Base-by-base conservation (phyloP, 2,329 filamentous ascomycete genomes). In the Cladosporium cucumerinum region DNA sequence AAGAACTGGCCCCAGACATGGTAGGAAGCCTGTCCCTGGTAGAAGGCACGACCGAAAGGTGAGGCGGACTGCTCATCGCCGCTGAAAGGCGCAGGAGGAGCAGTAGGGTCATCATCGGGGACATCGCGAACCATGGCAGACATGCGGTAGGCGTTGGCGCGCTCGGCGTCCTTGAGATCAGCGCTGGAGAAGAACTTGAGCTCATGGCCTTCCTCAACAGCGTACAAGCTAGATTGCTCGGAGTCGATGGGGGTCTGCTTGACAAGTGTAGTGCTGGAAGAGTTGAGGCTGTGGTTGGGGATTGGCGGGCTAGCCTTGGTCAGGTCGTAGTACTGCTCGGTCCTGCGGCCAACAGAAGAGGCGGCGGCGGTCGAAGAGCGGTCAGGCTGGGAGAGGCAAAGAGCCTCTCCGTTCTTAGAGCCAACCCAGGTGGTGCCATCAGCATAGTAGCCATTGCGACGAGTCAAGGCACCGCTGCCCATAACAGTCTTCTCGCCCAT, bases 21-120 rank as follows among this genome's bases (percentile, higher is more conserved):
- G 74, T 85, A 86, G 1, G 81, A 76, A 1, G 84, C 82, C 57
- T 81, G 73, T 21, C 78, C 77, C 54, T 81, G 75, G 73, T 86
- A 86, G 72, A 86, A 86, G 2, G 84, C 84, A 11, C 83, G 79
- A 32, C 84, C 84, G 67, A 87, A 86, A 0, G 84, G 84, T 36
- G 72, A 77, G 3, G 78, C 78, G 7, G 70, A 66, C 36, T 61
- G 23, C 25, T 64, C 62, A 1, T 52, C 43, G 46, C 21, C 25
- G 18, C 30, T 18, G 2, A 28, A 14, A 25, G 61, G 54, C 3
- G 51, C 51, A 18, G 49, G 18, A 11, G 55, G 48, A 3, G 43
- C 46, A 21, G 62, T 52, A 26, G 43, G 43, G 32, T 64, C 62
- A 23, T 55, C 60, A n/a, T 58, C 61, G 12, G 61, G 61, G 23